Percentiles rank a stretch among this genome's conserved stretches.
These are phyloP conservation scores for Penicillium sp. DNA, from an alignment of 2,329 filamentous ascomycete genomes.

Conservation along the genomic window DNA sequence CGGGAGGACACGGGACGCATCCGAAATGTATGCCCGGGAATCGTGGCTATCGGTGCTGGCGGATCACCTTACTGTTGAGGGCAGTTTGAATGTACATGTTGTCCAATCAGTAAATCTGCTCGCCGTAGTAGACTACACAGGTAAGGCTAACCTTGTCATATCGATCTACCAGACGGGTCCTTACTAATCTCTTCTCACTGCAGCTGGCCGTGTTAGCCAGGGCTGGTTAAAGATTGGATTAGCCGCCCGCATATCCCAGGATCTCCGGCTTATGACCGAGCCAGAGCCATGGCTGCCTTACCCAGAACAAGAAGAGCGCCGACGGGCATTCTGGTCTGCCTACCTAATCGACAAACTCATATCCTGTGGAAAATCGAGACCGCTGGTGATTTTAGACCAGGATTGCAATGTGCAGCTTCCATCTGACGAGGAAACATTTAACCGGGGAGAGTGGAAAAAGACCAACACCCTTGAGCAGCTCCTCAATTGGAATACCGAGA, in stretches of 20 bases:
- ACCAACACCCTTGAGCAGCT: conserved; percentile 25
- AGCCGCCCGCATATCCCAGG: conserved; percentile 63
- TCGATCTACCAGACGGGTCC: not conserved
- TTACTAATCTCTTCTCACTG: not conserved
- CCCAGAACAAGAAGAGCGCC: conserved; percentile 31
- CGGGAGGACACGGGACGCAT: conserved; percentile 25
- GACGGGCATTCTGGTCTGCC: conserved; percentile 34
- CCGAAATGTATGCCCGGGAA: conserved; percentile 31
- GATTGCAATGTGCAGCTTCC: conserved; percentile 31
- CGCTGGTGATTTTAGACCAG: conserved; percentile 23
- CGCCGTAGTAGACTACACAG: conserved; percentile 42
- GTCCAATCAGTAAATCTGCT: conserved; percentile 43
- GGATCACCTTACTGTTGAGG: conserved; percentile 35
- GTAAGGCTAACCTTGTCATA: conserved; percentile 21
- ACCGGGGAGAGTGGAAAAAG: conserved; percentile 18
- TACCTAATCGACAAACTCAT: conserved; percentile 35
- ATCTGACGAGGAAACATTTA: conserved; percentile 25
- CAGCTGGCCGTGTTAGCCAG: conserved; percentile 34
- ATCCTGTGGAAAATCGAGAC: conserved; percentile 28
- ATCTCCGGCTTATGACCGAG: conserved; percentile 35
- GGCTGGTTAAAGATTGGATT: conserved; percentile 43
- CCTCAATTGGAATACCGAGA: conserved; percentile 23
- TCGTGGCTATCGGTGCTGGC: conserved; percentile 39
- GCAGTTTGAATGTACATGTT: conserved; percentile 34
- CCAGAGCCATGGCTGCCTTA: conserved; percentile 16